phyloP scores from a whole-genome alignment of 768 basidiomycete species.

The Auricularia sp. region DNA sequence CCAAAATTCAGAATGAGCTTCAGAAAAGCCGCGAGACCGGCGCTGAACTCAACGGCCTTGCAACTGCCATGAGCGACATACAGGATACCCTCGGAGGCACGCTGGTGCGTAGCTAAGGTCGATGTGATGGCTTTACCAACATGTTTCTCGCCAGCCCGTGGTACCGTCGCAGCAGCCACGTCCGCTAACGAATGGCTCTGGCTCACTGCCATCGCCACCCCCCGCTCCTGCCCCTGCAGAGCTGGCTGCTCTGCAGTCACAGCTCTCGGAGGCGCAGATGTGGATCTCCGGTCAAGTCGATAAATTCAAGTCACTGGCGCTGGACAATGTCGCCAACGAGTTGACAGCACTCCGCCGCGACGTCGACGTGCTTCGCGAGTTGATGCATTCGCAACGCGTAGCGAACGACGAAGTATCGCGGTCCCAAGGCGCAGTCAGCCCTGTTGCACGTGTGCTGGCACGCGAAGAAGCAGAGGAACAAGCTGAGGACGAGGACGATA shows the following conservation, averaged over 20 bases:
- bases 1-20: slow-evolving; percentile 83
- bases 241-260: slow-evolving; percentile 61
- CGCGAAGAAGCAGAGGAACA: slow-evolving; percentile 20
- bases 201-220: slow-evolving; percentile 17
- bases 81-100: slow-evolving; percentile 83
- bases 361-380: slow-evolving; percentile 56
- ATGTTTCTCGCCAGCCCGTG: slow-evolving; percentile 46
- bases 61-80: slow-evolving; percentile 77
- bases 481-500: slow-evolving; percentile 59
- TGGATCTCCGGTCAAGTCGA: slow-evolving; percentile 71
- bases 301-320: slow-evolving; percentile 54
- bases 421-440: slow-evolving; percentile 18
- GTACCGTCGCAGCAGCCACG: slow-evolving; percentile 6
- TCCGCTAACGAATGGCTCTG: background rate
- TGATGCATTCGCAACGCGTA: slow-evolving; percentile 58
- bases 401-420: slow-evolving; percentile 24
- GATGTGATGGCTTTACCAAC: slow-evolving; percentile 27
- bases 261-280: slow-evolving; percentile 75
- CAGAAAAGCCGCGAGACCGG: slow-evolving; percentile 92
- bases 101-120: slow-evolving; percentile 40
- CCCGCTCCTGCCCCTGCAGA: slow-evolving; percentile 20
- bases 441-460: slow-evolving; percentile 19
- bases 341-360: slow-evolving; percentile 79
- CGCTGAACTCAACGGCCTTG: slow-evolving; percentile 68
- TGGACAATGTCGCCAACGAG: slow-evolving; percentile 65